Evolutionary conservation across 169 alveolate species (phyloP), one percentile per base, ranked within the genome.

Genomic region (Plasmodium relictum): DNA sequence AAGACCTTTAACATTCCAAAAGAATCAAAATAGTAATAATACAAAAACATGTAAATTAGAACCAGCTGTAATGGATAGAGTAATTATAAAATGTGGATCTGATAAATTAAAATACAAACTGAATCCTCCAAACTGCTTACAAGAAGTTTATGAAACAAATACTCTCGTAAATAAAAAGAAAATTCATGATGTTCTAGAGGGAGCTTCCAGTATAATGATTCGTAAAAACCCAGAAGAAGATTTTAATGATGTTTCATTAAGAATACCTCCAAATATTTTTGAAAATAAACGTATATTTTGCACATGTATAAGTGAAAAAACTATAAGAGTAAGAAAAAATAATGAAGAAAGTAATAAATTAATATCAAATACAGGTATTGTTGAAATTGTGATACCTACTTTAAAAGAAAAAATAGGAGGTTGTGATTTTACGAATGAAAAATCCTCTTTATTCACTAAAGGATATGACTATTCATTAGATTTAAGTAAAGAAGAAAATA

Each of bases 41-140:
- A 16, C 45, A 12, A 52, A 54, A 39, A 6, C 20, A 37, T 83
- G 91, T 26, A 22, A n/a, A 16, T 61, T 83, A 18, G 18, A 26
- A 22, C 91, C 91, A 6, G 24, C 22, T 0, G 9, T 50, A n/a
- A 42, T 83, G 3, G 73, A 69, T 2, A 69, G 52, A 12, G 85
- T 83, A 20, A 44, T 22, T 0, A 54, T 83, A 24, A 66, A 20
- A 68, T 83, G 91, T 83, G 91, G 91, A 3, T 24, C 68, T 2
- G 62, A 83, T n/a, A 41, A 2, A 0, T n/a, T 68, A 54, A 54
- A 68, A 1, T 68, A 83, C 24, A 70, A 69, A 26, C 41, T 83
- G 10, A 6, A 68, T 14, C 91, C 91, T 31, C 37, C 52, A 9
- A 83, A 68, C 18, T 83, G 91, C 31, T 65, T 83, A 1, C 85